phyloP scores from a whole-genome alignment of 768 basidiomycete genomes.

The Serpula lacrymans region DNA sequence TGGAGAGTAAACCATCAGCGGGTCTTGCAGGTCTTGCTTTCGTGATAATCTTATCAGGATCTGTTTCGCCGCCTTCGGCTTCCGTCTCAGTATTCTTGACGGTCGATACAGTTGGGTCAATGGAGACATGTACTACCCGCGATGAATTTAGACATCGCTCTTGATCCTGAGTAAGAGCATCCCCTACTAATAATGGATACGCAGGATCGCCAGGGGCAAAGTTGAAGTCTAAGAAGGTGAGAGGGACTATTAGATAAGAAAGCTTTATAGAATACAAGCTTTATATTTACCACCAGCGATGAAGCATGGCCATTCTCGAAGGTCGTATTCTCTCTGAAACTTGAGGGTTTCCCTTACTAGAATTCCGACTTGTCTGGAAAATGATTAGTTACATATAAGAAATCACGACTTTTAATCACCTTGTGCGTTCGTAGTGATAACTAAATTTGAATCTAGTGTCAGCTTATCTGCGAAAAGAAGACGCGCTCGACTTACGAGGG shows the following conservation, averaged over 20 bases:
- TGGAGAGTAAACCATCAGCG: constrained; percentile 67
- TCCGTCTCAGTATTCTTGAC: constrained; percentile 30
- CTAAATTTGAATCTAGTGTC: constrained; percentile 24
- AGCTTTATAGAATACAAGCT: not conserved
- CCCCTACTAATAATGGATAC: constrained; percentile 73
- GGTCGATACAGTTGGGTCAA: constrained; percentile 55
- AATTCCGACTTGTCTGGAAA: constrained; percentile 69
- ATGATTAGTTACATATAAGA: not conserved
- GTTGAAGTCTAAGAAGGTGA: constrained; percentile 76
- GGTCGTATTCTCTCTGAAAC: constrained; percentile 47
- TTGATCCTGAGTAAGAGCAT: constrained; percentile 54
- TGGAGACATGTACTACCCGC: constrained; percentile 66
- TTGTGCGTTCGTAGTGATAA: constrained; percentile 81
- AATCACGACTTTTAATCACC: constrained; percentile 35
- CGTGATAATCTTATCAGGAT: constrained; percentile 71
- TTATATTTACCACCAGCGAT: constrained; percentile 69
- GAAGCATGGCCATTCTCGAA: constrained; percentile 69
- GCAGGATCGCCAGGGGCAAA: constrained; percentile 77
- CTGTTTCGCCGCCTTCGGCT: constrained; percentile 37
- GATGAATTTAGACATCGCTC: constrained; percentile 52
- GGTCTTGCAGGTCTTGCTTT: constrained; percentile 60
- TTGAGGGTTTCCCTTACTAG: constrained; percentile 59
- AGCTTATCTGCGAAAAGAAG: not conserved
- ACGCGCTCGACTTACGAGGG: constrained; percentile 53
- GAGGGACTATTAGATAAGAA: constrained; percentile 4